These are phyloP conservation scores for Metarhizium brunneum DNA, from an alignment of 2,329 filamentous ascomycete species.

Conservation along the genomic window DNA sequence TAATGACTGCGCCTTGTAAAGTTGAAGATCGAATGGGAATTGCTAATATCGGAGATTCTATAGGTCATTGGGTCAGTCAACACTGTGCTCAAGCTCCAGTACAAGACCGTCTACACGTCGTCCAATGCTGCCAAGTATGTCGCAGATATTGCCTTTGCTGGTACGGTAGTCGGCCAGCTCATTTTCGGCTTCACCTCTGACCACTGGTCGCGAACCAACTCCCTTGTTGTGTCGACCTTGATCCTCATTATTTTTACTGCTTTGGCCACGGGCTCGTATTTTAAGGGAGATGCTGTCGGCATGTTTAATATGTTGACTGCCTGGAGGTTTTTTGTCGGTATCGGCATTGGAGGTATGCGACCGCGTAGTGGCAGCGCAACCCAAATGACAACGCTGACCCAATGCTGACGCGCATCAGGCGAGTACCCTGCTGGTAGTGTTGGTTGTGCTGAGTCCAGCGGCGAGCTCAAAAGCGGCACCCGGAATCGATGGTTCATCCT, in stretches of 20 bases:
- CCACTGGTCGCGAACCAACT: slow-evolving; percentile 75
- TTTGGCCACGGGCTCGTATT: slow-evolving; percentile 68
- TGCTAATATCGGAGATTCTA: background rate
- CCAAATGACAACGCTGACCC: background rate
- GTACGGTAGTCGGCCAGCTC: slow-evolving; percentile 75
- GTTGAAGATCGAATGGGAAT: background rate
- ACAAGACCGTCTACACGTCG: slow-evolving; percentile 56
- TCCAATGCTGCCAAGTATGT: slow-evolving; percentile 67
- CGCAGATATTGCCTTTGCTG: slow-evolving; percentile 74
- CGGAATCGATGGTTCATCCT: slow-evolving; percentile 89
- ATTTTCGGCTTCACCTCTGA: slow-evolving; percentile 75
- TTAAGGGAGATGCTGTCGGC: slow-evolving; percentile 55
- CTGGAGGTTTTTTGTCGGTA: slow-evolving; percentile 73
- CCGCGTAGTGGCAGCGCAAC: background rate
- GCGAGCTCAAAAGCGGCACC: slow-evolving; percentile 69
- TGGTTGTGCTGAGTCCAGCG: slow-evolving; percentile 72
- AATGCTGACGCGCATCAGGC: slow-evolving; percentile 22
- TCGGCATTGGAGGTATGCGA: slow-evolving; percentile 61
- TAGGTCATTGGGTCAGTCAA: slow-evolving; percentile 82
- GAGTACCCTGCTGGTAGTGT: slow-evolving; percentile 81
- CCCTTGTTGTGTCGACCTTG: slow-evolving; percentile 71
- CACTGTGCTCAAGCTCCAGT: slow-evolving; percentile 62
- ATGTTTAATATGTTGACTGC: slow-evolving; percentile 70
- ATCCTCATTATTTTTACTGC: slow-evolving; percentile 81
- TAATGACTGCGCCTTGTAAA: too few relatives aligned